Base-by-base conservation (phyloP, 495 filamentous ascomycete species). In the Xylona heveae region DNA sequence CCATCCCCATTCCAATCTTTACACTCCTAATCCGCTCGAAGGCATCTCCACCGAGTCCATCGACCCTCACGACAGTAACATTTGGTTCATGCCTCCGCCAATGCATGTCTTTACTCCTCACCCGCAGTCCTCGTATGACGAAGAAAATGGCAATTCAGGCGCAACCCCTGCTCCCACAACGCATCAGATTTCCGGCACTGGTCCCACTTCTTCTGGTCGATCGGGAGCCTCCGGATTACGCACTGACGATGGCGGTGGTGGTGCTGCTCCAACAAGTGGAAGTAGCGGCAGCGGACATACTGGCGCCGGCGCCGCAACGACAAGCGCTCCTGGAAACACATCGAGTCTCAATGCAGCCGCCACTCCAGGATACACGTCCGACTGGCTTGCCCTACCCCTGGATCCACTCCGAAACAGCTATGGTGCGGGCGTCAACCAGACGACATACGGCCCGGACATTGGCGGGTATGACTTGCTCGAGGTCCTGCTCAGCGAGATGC, bases 301-400 rank as follows among this genome's bases (percentile, higher is more conserved):
- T n/a, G n/a, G n/a, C n/a, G n/a, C n/a, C n/a, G n/a, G n/a, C 42
- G 42, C 34, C 18, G 34, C 1, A 18, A 20, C 27, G 38, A 42
- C 30, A 34, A 39, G 26, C 16, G 24, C 15, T 35, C 25, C 14
- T 19, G 19, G 27, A 33, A 26, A 14, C 34, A 35, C 19, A n/a
- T 12, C 25, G 30, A 19, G n/a, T 5, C 17, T 19, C 13, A n/a
- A 15, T 16, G 24, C 26, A 5, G 24, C 24, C 15, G 19, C 23
- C 16, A 14, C 16, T 13, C n/a, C n/a, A 23, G 20, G 24, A 9
- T 39, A 33, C 29, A 18, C 23, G n/a, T 42, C 47, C 25, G 59
- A 64, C 38, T 64, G 59, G 59, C 40, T 64, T 12, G 49, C 59
- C 4, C 43, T 64, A 12, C 49, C 58, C 2, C 50, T 64, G 16